phyloP scores from a whole-genome alignment of 2,329 filamentous ascomycete genomes.

The Byssoonygena ceratinophila region DNA sequence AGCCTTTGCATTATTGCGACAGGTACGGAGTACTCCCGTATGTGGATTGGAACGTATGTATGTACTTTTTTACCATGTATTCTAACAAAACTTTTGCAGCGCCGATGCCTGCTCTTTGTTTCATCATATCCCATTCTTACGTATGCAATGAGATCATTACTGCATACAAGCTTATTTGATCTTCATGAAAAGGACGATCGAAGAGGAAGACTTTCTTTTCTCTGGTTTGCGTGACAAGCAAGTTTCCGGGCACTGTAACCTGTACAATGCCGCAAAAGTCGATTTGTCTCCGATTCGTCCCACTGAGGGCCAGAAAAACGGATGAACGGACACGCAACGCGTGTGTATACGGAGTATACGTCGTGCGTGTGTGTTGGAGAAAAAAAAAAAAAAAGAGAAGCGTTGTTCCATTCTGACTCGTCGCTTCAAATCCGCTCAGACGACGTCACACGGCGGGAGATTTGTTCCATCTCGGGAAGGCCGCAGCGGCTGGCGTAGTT shows the following conservation, averaged over 20 bases:
- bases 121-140: too few species aligned
- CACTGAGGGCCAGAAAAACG: too few species aligned
- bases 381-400: background rate
- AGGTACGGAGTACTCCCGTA: too few species aligned
- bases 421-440: background rate
- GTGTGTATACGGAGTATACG: too few species aligned
- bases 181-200: background rate
- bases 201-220: background rate
- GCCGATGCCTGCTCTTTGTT: too few species aligned
- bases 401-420: background rate
- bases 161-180: background rate
- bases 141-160: background rate
- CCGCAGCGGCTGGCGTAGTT: background rate
- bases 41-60: too few species aligned
- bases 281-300: too few species aligned
- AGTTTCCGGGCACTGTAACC: background rate
- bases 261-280: background rate
- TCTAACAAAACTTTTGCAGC: too few species aligned
- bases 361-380: too few species aligned
- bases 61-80: too few species aligned
- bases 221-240: background rate
- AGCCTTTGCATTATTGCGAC: too few species aligned
- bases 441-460: background rate
- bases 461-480: background rate
- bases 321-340: too few species aligned